A percentile compares a stretch with the other conserved stretches of the same genome.
Evolutionary conservation across 345 rosid species (phyloP).

Genomic region (Lumnitzera littorea): DNA sequence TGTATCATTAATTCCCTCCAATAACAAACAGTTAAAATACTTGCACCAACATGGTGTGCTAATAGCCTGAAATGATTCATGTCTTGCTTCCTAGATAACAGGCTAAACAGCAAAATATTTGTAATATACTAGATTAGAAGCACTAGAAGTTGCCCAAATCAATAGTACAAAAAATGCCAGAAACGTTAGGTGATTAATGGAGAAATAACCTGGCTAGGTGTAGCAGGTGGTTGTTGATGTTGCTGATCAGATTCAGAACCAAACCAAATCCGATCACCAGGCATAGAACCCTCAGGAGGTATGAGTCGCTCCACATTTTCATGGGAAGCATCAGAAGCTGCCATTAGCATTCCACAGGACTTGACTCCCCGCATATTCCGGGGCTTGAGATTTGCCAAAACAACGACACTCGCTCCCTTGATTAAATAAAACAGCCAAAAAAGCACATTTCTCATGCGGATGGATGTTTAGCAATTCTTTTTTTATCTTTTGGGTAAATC

Average conservation of each 20-base stretch:
- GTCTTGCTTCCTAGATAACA: too few species aligned
- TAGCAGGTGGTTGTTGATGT: constrained; percentile 49
- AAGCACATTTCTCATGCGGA: neutral
- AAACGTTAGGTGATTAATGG: neutral
- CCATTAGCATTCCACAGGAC: constrained; percentile 84
- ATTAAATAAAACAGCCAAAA: neutral
- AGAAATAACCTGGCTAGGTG: constrained; percentile 63
- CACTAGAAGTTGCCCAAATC: too few species aligned
- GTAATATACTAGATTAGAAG: too few species aligned
- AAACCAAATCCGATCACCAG: constrained; percentile 89
- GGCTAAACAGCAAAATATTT: too few species aligned
- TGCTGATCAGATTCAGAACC: constrained; percentile 49
- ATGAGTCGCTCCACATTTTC: constrained; percentile 74
- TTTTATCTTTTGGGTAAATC: neutral
- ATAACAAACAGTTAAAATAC: too few species aligned
- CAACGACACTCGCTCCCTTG: constrained; percentile 68
- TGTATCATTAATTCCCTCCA: too few species aligned
- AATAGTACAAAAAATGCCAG: too few species aligned
- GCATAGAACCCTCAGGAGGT: constrained; percentile 63
- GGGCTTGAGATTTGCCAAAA: constrained; percentile 79
- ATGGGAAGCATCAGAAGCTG: constrained; percentile 79
- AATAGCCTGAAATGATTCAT: too few species aligned
- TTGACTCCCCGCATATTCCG: constrained; percentile 95
- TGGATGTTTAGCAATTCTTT: neutral
- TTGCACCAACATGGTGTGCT: too few species aligned